Conservation (phyloP, 2,329 filamentous ascomycete genomes). For the Fusarium stilboides region DNA sequence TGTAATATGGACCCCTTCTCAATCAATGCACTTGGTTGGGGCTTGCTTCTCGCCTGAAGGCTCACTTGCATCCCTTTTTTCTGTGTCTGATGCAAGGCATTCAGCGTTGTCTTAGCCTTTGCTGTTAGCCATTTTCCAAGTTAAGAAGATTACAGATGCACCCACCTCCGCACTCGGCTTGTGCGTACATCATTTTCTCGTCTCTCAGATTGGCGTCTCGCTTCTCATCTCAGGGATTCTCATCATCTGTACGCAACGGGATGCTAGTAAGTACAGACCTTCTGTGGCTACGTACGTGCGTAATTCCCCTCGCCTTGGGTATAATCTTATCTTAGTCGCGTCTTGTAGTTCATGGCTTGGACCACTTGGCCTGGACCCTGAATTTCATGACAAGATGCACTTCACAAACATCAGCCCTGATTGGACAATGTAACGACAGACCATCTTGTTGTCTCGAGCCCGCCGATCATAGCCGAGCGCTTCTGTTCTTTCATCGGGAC, state of each 20-base stretch:
- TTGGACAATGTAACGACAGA: conserved; percentile 14
- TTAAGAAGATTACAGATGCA: not conserved
- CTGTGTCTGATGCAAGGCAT: conserved; percentile 6
- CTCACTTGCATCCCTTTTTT: not conserved
- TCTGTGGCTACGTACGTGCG: conserved; percentile 17
- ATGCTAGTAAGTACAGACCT: conserved; percentile 6
- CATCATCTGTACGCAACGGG: not conserved
- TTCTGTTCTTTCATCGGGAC: conserved; percentile 10
- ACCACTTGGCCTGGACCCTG: conserved; percentile 40
- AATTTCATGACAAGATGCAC: conserved; percentile 33
- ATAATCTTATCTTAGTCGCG: conserved; percentile 19
- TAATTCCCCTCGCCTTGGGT: conserved; percentile 13
- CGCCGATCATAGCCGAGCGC: conserved; percentile 20
- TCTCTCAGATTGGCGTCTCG: conserved; percentile 5
- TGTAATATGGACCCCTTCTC: not conserved
- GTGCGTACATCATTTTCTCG: conserved; percentile 1
- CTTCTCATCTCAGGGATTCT: conserved; percentile 8
- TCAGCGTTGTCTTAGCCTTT: not conserved
- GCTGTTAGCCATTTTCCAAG: not conserved
- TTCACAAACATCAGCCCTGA: conserved; percentile 23
- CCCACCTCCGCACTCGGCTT: conserved; percentile 10
- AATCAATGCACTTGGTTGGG: not conserved
- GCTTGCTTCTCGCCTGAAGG: not conserved
- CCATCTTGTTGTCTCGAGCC: conserved; percentile 35
- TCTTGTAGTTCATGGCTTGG: conserved; percentile 35